A percentile compares a stretch with the other conserved stretches of the same genome.
phyloP scores from a whole-genome alignment of 805 yeast genomes.

The Starmerella sirachaensis region DNA sequence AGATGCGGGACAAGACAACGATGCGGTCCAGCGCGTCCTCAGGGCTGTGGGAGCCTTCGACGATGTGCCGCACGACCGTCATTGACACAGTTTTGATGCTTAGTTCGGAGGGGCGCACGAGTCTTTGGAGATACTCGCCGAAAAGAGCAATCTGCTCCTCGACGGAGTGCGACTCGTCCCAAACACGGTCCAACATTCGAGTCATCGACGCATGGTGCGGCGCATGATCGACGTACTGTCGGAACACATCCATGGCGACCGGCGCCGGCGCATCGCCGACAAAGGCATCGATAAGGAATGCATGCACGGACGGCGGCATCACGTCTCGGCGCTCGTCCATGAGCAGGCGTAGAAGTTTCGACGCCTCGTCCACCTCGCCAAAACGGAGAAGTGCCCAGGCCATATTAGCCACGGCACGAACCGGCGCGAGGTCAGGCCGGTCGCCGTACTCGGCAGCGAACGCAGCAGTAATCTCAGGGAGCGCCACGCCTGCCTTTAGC shows the following conservation, averaged over 20 bases:
- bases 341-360: slow-evolving; percentile 2
- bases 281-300: slow-evolving; percentile 17
- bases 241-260: slow-evolving; percentile 13
- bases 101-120: slow-evolving; percentile 13
- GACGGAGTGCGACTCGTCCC: slow-evolving; percentile 3
- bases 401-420: slow-evolving; percentile 14
- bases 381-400: slow-evolving; percentile 14
- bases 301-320: slow-evolving; percentile 1
- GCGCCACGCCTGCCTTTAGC: slow-evolving; percentile 16
- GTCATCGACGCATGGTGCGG: slow-evolving; percentile 21
- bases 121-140: slow-evolving; percentile 14
- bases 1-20: slow-evolving; percentile 8
- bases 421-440: slow-evolving; percentile 1
- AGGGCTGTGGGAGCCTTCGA: slow-evolving; percentile 3
- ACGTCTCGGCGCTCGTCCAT: background rate
- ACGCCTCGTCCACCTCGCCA: slow-evolving; percentile 13
- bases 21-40: slow-evolving; percentile 4
- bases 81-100: slow-evolving; percentile 17
- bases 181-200: slow-evolving; percentile 15
- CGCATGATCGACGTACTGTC: background rate
- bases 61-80: slow-evolving; percentile 12
- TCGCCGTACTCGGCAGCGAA: slow-evolving; percentile 7
- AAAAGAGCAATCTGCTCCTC: slow-evolving; percentile 16
- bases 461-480: slow-evolving; percentile 11
- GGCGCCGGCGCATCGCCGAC: slow-evolving; percentile 23